Evolutionary conservation across 129 eudicot genomes (phyloP).

Genomic region (Flaveria ramosissima): DNA sequence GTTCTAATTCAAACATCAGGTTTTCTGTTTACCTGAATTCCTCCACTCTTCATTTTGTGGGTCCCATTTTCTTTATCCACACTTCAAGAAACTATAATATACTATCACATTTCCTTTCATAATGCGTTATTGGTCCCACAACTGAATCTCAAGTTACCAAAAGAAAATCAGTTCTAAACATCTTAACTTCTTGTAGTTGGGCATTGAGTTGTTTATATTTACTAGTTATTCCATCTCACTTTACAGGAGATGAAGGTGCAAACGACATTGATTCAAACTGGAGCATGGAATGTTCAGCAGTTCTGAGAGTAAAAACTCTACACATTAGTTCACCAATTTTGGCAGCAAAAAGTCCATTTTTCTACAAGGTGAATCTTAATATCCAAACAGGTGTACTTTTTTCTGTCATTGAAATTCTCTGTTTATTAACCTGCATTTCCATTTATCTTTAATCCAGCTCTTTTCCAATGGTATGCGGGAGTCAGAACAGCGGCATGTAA

Average conservation of each 20-base stretch:
- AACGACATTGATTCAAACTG: constrained; percentile 65
- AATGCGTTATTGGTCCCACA: constrained; percentile 1
- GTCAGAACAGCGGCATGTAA: constrained; percentile 84
- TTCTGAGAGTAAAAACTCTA: constrained; percentile 65
- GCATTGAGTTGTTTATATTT: constrained; percentile 10
- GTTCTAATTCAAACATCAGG: background rate
- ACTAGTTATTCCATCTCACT: constrained; percentile 11
- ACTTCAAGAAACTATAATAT: background rate
- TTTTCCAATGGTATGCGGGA: constrained; percentile 92
- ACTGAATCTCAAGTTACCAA: constrained; percentile 7
- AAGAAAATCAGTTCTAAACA: constrained; percentile 8
- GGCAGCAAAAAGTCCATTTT: constrained; percentile 94
- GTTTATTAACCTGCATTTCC: background rate
- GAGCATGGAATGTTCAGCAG: constrained; percentile 66
- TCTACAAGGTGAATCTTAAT: constrained; percentile 64
- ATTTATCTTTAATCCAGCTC: constrained; percentile 42
- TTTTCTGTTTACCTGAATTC: background rate
- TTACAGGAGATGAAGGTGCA: constrained; percentile 76
- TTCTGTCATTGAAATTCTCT: constrained; percentile 15
- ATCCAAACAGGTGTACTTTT: background rate
- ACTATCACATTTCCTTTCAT: background rate
- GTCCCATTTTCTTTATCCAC: background rate
- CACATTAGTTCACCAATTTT: constrained; percentile 91
- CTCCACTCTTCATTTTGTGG: background rate
- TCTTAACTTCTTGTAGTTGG: constrained; percentile 14